Percentiles rank a stretch among this genome's conserved stretches.
These are phyloP conservation scores for Aspergillus haitiensis DNA, from an alignment of 495 filamentous ascomycete genomes.

Conservation along the genomic window DNA sequence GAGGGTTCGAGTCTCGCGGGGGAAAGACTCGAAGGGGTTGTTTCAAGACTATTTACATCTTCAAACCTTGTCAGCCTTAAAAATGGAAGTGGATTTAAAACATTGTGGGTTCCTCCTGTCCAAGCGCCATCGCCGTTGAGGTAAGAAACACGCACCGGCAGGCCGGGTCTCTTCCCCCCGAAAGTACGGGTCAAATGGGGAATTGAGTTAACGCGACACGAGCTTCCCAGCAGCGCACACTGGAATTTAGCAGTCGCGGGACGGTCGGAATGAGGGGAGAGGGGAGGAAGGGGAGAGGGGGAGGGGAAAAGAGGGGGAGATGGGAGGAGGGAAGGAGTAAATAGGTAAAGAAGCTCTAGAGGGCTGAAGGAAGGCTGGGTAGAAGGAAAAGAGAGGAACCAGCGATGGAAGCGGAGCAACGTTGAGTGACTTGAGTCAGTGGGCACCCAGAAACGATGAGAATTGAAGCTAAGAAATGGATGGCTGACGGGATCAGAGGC, in stretches of 20 bases:
- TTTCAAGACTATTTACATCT: conserved; percentile 12
- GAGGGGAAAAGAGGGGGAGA: not conserved
- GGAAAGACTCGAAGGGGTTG: not conserved
- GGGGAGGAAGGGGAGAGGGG: too few species aligned
- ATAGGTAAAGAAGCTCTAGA: not conserved
- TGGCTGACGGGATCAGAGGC: conserved; percentile 11
- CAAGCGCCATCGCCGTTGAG: conserved; percentile 23
- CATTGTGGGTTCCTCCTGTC: conserved; percentile 23
- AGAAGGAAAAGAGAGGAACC: not conserved
- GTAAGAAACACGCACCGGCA: conserved; percentile 19
- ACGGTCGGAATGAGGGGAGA: not conserved
- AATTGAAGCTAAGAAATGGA: not conserved
- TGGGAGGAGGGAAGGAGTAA: not conserved
- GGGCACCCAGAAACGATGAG: not conserved
- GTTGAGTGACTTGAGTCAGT: not conserved
- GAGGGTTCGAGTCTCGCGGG: not conserved
- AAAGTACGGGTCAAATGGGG: conserved; percentile 9
- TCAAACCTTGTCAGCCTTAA: conserved; percentile 26
- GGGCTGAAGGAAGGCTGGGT: not conserved
- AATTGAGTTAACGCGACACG: conserved; percentile 14
- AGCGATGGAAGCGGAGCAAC: not conserved
- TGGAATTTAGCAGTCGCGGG: not conserved
- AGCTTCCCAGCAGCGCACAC: not conserved
- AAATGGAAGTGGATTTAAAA: conserved; percentile 13
- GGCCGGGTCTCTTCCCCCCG: conserved; percentile 18